These are phyloP conservation scores for Fusarium virguliforme DNA, from an alignment of 2,329 filamentous ascomycete species.

Conservation along the genomic window DNA sequence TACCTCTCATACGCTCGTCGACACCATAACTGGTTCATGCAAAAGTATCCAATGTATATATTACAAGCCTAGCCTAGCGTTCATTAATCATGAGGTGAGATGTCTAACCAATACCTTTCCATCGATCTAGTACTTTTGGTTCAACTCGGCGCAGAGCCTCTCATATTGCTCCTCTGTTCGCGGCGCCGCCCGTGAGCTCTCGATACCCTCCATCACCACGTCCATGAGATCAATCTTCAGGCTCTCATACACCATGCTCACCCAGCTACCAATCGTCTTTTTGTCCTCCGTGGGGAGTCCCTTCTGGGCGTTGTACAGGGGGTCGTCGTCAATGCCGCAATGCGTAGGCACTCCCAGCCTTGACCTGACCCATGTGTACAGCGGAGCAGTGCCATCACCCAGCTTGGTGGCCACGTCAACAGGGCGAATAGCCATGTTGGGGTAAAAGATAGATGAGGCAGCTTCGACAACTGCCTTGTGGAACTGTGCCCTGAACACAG, in stretches of 20 bases:
- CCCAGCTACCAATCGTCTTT: slow-evolving; percentile 55
- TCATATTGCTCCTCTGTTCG: slow-evolving; percentile 46
- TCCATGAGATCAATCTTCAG: slow-evolving; percentile 51
- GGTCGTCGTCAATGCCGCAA: slow-evolving; percentile 54
- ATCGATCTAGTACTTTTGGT: slow-evolving; percentile 20
- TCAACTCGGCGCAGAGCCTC: slow-evolving; percentile 42
- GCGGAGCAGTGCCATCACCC: slow-evolving; percentile 51
- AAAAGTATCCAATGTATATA: background rate
- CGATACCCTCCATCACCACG: slow-evolving; percentile 49
- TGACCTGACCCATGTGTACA: slow-evolving; percentile 54
- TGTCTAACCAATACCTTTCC: slow-evolving; percentile 11
- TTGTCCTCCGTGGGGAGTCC: slow-evolving; percentile 45
- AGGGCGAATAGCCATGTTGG: slow-evolving; percentile 43
- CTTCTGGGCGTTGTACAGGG: slow-evolving; percentile 48
- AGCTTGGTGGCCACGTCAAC: slow-evolving; percentile 50
- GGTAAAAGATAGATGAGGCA: slow-evolving; percentile 50
- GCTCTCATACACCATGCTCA: slow-evolving; percentile 55
- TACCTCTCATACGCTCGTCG: too few species aligned
- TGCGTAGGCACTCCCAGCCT: slow-evolving; percentile 51
- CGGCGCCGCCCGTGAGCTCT: slow-evolving; percentile 36
- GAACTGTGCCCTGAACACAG: slow-evolving; percentile 45
- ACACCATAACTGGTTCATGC: background rate
- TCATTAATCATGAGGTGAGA: slow-evolving; percentile 38
- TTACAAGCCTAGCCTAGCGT: background rate
- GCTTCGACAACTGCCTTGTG: slow-evolving; percentile 37